Conservation (phyloP, 2,329 filamentous ascomycete species). For the Eutypa lata region DNA sequence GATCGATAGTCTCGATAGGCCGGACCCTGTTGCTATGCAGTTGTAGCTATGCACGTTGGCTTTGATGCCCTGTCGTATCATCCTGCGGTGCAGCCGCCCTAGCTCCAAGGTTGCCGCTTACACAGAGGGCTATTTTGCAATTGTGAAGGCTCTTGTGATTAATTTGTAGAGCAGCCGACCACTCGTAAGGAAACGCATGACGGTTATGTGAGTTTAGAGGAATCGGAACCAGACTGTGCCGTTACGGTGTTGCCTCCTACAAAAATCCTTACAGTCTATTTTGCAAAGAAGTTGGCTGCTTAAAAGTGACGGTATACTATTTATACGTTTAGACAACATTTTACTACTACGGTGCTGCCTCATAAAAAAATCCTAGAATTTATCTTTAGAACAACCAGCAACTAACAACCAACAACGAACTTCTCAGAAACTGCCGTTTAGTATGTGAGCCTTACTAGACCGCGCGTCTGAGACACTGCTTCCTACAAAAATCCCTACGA, state of each 20-base stretch:
- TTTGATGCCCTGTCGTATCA: background rate
- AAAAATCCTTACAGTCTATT: background rate
- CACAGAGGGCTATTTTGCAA: background rate
- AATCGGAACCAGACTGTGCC: background rate
- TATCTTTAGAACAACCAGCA: background rate
- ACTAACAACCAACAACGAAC: background rate
- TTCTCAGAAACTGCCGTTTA: background rate
- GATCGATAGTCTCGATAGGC: background rate
- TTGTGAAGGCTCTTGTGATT: background rate
- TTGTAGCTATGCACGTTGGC: background rate
- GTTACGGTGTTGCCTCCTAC: background rate
- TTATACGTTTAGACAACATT: background rate
- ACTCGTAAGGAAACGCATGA: background rate
- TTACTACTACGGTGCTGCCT: background rate
- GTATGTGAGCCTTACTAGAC: background rate
- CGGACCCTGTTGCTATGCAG: background rate
- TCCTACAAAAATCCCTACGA: background rate
- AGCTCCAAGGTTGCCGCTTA: background rate
- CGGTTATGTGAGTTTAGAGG: background rate
- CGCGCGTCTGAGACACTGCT: background rate
- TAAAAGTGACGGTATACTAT: background rate
- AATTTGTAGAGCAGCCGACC: background rate
- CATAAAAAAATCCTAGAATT: background rate
- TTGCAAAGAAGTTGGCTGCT: background rate
- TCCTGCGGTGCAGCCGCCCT: background rate